These are phyloP conservation scores for Eurotiales sp. DNA, from an alignment of 2,329 filamentous ascomycete genomes.

Conservation along the genomic window DNA sequence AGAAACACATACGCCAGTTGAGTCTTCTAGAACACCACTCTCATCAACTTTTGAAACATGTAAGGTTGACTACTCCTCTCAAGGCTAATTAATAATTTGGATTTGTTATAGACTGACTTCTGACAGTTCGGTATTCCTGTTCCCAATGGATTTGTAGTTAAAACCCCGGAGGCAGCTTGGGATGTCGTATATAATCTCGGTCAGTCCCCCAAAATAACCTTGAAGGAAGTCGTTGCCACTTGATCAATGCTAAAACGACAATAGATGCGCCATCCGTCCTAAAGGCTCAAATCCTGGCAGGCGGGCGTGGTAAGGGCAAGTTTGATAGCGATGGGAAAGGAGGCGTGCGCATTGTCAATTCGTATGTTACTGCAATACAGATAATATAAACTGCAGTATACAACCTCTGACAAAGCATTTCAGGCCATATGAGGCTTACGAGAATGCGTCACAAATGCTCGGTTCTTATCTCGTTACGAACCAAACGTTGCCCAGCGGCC, in stretches of 20 bases:
- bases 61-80: slow-evolving; percentile 7
- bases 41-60: slow-evolving; percentile 23
- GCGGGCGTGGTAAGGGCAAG: slow-evolving; percentile 29
- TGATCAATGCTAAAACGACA: neutral
- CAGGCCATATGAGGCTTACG: slow-evolving; percentile 25
- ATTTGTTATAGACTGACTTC: neutral
- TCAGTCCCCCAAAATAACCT: slow-evolving; percentile 10
- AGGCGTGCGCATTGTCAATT: slow-evolving; percentile 25
- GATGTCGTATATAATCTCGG: slow-evolving; percentile 24
- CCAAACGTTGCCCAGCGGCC: slow-evolving; percentile 25
- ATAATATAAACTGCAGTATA: neutral
- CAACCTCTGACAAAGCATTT: neutral
- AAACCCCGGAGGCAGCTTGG: slow-evolving; percentile 21
- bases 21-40: slow-evolving; percentile 25
- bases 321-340: slow-evolving; percentile 27
- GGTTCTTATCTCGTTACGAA: slow-evolving; percentile 26
- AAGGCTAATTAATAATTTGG: neutral
- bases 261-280: slow-evolving; percentile 26
- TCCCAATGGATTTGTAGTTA: slow-evolving; percentile 23
- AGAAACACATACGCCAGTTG: slow-evolving; percentile 19
- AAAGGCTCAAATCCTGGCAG: slow-evolving; percentile 31
- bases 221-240: too few relatives aligned
- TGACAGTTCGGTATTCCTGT: slow-evolving; percentile 26
- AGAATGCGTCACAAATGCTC: slow-evolving; percentile 27
- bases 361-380: slow-evolving; percentile 16